Conservation (phyloP, 352 stramenopile genomes). For the Phytopythium oedochilum region DNA sequence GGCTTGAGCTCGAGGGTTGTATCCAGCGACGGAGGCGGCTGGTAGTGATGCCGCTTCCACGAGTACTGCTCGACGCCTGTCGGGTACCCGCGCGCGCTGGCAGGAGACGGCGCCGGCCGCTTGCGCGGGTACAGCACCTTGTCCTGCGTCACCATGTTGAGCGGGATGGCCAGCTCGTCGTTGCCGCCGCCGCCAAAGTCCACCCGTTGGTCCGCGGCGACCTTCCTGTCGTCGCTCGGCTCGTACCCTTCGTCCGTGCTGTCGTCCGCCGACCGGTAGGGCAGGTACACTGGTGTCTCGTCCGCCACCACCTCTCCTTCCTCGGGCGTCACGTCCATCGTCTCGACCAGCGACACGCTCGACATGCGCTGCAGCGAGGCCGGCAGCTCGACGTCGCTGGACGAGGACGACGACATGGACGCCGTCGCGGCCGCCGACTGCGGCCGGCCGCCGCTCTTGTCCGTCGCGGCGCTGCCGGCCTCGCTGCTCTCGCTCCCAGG, state of each 20-base stretch:
- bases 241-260: constrained; percentile 17
- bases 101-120: constrained; percentile 32
- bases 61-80: constrained; percentile 17
- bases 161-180: constrained; percentile 20
- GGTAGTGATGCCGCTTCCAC: constrained; percentile 27
- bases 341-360: constrained; percentile 27
- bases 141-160: constrained; percentile 47
- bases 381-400: constrained; percentile 3
- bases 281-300: constrained; percentile 3
- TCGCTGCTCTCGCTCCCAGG: constrained; percentile 23
- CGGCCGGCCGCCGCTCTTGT: constrained; percentile 15
- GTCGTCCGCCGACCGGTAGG: constrained; percentile 7
- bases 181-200: neutral
- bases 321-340: constrained; percentile 14
- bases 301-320: constrained; percentile 11
- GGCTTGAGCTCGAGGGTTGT: neutral
- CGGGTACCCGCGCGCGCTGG: constrained; percentile 13
- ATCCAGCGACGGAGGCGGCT: neutral
- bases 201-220: neutral
- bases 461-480: constrained; percentile 24
- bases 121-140: constrained; percentile 32
- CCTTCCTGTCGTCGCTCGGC: constrained; percentile 20
- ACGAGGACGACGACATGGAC: neutral
- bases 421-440: constrained; percentile 2
- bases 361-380: constrained; percentile 43